These are phyloP conservation scores for Suillus subaureus DNA, from an alignment of 768 basidiomycete species.

Conservation along the genomic window DNA sequence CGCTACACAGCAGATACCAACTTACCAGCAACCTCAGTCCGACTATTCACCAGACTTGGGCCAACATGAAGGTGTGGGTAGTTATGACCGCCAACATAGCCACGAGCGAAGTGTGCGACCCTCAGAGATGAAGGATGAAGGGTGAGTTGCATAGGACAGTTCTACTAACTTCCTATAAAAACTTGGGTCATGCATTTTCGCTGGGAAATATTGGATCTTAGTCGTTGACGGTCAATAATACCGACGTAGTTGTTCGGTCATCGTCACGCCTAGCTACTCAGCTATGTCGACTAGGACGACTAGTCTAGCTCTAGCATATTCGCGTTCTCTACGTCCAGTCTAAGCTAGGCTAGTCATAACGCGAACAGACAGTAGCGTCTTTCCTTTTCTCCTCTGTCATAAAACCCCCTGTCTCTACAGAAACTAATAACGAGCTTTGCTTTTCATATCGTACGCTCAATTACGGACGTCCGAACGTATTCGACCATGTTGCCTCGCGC, in stretches of 20 bases:
- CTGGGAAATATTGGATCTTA: slow-evolving; percentile 30
- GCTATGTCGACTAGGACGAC: slow-evolving; percentile 60
- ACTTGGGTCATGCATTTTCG: slow-evolving; percentile 10
- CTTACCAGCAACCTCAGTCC: slow-evolving; percentile 68
- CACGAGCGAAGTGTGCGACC: slow-evolving; percentile 73
- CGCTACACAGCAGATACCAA: slow-evolving; percentile 71
- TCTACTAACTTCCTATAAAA: background rate
- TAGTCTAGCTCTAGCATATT: slow-evolving; percentile 78
- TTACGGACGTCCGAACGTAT: slow-evolving; percentile 25
- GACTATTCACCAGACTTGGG: slow-evolving; percentile 43
- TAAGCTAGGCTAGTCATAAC: slow-evolving; percentile 72
- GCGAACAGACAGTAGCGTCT: slow-evolving; percentile 74
- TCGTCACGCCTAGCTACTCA: slow-evolving; percentile 46
- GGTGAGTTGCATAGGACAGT: slow-evolving; percentile 62
- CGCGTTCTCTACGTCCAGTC: slow-evolving; percentile 70
- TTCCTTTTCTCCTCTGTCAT: slow-evolving; percentile 59
- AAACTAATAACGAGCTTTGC: slow-evolving; percentile 79
- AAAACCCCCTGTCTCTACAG: slow-evolving; percentile 65
- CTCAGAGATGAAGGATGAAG: slow-evolving; percentile 97
- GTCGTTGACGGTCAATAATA: slow-evolving; percentile 27
- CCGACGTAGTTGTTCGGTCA: slow-evolving; percentile 45
- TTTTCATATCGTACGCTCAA: slow-evolving; percentile 36
- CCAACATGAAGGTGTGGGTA: slow-evolving; percentile 37
- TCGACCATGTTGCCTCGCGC: slow-evolving; percentile 23
- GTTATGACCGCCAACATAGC: slow-evolving; percentile 44